Conservation (phyloP, 208 protist genomes). For the Leishmania tarentolae region DNA sequence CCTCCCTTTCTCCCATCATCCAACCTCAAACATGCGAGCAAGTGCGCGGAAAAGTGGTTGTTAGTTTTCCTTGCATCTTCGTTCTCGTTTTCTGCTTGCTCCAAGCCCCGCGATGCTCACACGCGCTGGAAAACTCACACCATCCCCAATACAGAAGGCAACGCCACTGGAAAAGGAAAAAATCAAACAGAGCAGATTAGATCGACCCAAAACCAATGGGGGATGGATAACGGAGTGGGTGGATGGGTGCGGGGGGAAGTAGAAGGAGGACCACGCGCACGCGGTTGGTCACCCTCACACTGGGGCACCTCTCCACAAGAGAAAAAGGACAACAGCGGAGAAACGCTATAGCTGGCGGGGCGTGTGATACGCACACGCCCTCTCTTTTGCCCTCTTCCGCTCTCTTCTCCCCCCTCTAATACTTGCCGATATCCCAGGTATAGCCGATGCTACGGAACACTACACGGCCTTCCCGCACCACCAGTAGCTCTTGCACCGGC, state of each 20-base stretch:
- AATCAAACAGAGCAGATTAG: conserved; percentile 8
- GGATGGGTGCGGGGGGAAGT: neutral
- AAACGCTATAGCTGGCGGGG: neutral
- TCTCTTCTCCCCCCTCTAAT: conserved; percentile 16
- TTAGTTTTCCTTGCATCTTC: neutral
- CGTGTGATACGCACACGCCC: conserved; percentile 3
- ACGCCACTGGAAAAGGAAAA: neutral
- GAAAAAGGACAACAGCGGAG: conserved; percentile 6
- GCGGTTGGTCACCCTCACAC: neutral
- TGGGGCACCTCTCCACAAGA: neutral
- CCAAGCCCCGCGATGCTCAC: neutral
- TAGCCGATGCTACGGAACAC: conserved; percentile 80
- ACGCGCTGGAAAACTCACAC: neutral
- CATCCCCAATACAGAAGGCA: neutral
- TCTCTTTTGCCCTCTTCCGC: neutral
- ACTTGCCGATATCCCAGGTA: conserved; percentile 60
- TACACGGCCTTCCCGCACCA: conserved; percentile 69
- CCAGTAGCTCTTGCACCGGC: conserved; percentile 65
- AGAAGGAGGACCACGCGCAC: neutral
- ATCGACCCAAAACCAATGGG: neutral
- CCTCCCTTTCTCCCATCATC: neutral
- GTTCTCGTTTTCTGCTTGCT: neutral
- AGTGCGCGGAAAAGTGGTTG: neutral
- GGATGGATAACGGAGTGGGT: neutral
- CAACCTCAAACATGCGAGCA: neutral